phyloP scores from a whole-genome alignment of 2,329 filamentous ascomycete genomes.

The Penicillium freii region DNA sequence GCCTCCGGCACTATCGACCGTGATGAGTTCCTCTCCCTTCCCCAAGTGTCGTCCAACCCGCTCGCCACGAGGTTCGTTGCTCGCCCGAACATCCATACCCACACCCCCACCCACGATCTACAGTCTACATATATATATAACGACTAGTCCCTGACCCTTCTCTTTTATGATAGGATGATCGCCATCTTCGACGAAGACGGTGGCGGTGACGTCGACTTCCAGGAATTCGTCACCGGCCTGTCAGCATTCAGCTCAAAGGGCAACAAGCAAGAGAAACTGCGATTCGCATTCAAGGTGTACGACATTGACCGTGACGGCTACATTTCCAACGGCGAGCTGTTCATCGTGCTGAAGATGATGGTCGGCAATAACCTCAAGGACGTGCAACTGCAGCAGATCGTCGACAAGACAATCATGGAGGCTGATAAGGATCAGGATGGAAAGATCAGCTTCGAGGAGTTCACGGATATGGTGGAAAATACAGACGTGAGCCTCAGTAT shows the following conservation, averaged over 20 bases:
- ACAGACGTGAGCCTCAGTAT: constrained; percentile 71
- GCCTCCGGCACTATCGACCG: constrained; percentile 98
- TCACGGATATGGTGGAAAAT: constrained; percentile 97
- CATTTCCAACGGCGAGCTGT: constrained; percentile 98
- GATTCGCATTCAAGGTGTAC: constrained; percentile 98
- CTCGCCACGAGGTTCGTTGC: constrained; percentile 77
- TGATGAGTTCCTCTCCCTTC: constrained; percentile 94
- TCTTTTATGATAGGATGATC: constrained; percentile 71
- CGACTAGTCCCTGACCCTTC: not conserved
- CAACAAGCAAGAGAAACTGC: constrained; percentile 98
- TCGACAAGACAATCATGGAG: constrained; percentile 99
- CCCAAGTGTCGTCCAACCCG: constrained; percentile 96
- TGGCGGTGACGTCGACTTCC: constrained; percentile 95
- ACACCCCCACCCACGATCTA: not conserved
- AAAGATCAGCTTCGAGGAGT: constrained; percentile 99
- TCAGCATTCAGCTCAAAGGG: constrained; percentile 96
- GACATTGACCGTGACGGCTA: constrained; percentile 98
- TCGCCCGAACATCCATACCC: not conserved
- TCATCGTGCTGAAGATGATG: constrained; percentile 99
- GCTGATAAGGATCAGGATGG: constrained; percentile 93
- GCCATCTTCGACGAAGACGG: constrained; percentile 99
- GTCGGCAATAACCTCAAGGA: constrained; percentile 98
- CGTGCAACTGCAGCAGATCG: constrained; percentile 96
- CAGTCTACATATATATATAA: not conserved
- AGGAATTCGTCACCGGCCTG: constrained; percentile 94